Evolutionary conservation across 306 rosid genomes (phyloP).

Genomic region (Spatholobus suberectus): DNA sequence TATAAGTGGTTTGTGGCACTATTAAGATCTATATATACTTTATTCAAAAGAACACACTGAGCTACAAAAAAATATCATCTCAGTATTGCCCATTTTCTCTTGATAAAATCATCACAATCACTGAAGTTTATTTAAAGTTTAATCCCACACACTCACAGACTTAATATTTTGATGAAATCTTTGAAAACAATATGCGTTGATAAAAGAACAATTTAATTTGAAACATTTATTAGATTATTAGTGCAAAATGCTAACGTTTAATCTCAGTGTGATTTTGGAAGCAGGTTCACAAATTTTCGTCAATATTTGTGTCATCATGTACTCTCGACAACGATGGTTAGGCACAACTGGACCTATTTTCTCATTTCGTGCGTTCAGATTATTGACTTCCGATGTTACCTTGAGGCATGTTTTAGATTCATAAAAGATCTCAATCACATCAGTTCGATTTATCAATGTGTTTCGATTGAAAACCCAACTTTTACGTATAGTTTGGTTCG

Average conservation of each 20-base stretch:
- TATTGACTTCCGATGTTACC: slow-evolving; percentile 25
- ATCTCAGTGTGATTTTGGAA: slow-evolving; percentile 13
- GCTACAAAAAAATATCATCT: not conserved
- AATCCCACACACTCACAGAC: not conserved
- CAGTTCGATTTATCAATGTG: not conserved
- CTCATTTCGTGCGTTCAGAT: slow-evolving; percentile 2
- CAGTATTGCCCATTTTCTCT: not conserved
- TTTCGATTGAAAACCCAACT: slow-evolving; percentile 24
- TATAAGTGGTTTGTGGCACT: slow-evolving; percentile 3
- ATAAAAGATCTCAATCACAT: slow-evolving; percentile 45
- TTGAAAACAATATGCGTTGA: not conserved
- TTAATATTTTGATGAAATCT: not conserved
- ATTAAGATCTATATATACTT: slow-evolving; percentile 9
- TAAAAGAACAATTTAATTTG: not conserved
- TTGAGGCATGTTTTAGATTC: slow-evolving; percentile 34
- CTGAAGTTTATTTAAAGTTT: not conserved
- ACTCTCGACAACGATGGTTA: slow-evolving; percentile 27
- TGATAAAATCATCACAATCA: not conserved
- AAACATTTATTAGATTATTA: not conserved
- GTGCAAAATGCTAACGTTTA: slow-evolving; percentile 5
- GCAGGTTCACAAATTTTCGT: not conserved
- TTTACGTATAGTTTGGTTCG: not conserved
- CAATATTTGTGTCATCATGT: not conserved
- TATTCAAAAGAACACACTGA: slow-evolving; percentile 9
- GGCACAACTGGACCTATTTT: slow-evolving; percentile 7